Percentiles rank a stretch among this genome's conserved stretches.
These are phyloP conservation scores for Sporothrix euskadiensis DNA, from an alignment of 2,329 filamentous ascomycete genomes.

Conservation along the genomic window DNA sequence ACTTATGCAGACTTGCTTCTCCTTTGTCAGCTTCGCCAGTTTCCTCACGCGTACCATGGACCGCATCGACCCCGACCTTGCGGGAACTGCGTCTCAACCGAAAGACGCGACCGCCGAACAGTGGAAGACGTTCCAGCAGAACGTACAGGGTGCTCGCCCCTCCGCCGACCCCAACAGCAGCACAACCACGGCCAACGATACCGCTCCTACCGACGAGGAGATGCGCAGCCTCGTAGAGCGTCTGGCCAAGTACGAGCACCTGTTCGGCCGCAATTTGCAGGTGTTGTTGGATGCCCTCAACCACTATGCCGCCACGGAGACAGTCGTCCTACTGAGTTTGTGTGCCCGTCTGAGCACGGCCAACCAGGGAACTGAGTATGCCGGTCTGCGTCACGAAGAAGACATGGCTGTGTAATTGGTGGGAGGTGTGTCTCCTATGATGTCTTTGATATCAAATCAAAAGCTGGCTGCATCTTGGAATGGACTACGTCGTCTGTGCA, in stretches of 20 bases:
- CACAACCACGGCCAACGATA: slow-evolving; percentile 37
- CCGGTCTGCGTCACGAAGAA: slow-evolving; percentile 60
- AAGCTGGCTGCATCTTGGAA: neutral
- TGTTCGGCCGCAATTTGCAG: slow-evolving; percentile 88
- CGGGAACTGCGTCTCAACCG: slow-evolving; percentile 57
- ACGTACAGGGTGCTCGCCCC: slow-evolving; percentile 46
- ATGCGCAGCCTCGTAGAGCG: slow-evolving; percentile 69
- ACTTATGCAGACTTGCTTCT: slow-evolving; percentile 90
- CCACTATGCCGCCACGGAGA: slow-evolving; percentile 96
- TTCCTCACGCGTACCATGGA: slow-evolving; percentile 83
- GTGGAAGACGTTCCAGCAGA: slow-evolving; percentile 58
- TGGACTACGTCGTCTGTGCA: neutral
- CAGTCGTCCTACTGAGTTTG: slow-evolving; percentile 85
- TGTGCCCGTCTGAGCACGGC: slow-evolving; percentile 81
- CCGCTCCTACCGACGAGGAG: slow-evolving; percentile 40
- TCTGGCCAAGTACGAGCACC: slow-evolving; percentile 86
- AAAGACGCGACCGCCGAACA: slow-evolving; percentile 61
- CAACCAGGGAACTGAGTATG: slow-evolving; percentile 71
- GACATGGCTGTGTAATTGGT: slow-evolving; percentile 24
- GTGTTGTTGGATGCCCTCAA: slow-evolving; percentile 93
- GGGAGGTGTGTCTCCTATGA: too few species aligned
- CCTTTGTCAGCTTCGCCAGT: slow-evolving; percentile 88
- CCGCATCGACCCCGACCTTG: slow-evolving; percentile 77
- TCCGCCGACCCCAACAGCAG: slow-evolving; percentile 37
- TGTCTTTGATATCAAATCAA: neutral